Percentiles rank a stretch among this genome's conserved stretches.
Evolutionary conservation across 352 stramenopile species (phyloP).

Genomic region (Phytophthora meadii): DNA sequence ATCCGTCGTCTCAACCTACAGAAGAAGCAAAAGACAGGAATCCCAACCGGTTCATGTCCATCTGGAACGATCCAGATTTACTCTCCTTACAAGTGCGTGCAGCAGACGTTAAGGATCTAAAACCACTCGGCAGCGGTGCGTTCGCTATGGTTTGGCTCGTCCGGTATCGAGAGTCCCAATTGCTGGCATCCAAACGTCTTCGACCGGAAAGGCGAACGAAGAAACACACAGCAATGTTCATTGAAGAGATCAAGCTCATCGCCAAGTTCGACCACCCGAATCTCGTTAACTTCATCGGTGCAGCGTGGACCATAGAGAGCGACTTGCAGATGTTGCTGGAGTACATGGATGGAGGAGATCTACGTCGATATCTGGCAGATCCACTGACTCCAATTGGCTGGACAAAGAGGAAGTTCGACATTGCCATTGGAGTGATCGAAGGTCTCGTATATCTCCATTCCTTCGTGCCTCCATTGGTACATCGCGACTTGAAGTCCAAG

Average conservation of each 20-base stretch:
- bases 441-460: constrained; percentile 54
- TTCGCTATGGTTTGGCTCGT: constrained; percentile 42
- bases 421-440: constrained; percentile 48
- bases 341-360: constrained; percentile 54
- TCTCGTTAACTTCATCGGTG: constrained; percentile 52
- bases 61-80: constrained; percentile 41
- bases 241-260: constrained; percentile 55
- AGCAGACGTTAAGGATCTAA: constrained; percentile 33
- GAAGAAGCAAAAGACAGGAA: constrained; percentile 9
- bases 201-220: constrained; percentile 27
- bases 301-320: constrained; percentile 49
- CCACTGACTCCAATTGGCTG: constrained; percentile 7
- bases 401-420: constrained; percentile 35
- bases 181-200: constrained; percentile 41
- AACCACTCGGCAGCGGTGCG: constrained; percentile 33
- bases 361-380: constrained; percentile 33
- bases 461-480: constrained; percentile 37
- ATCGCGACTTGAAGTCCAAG: constrained; percentile 56
- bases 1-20: constrained; percentile 15
- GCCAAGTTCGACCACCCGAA: constrained; percentile 52
- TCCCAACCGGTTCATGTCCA: constrained; percentile 17
- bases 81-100: constrained; percentile 34
- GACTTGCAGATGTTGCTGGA: constrained; percentile 55
- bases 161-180: constrained; percentile 28
- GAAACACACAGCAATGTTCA: constrained; percentile 41